Conservation (phyloP, 148 eudicot genomes). For the Silene uniflora region DNA sequence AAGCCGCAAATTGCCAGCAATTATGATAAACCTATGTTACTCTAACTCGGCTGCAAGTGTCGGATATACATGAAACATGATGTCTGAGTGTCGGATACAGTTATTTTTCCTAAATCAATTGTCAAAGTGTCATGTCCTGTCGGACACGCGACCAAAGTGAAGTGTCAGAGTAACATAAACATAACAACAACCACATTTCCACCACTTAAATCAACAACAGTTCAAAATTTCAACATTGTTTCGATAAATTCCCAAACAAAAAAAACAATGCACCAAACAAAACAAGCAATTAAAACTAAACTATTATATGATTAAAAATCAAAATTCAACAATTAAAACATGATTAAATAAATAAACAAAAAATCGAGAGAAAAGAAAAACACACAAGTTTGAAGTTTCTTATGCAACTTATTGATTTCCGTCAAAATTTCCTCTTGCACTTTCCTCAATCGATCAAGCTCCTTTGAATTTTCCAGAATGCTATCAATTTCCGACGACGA, state of each 20-base stretch:
- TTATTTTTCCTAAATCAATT: too few relatives aligned
- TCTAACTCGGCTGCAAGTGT: too few relatives aligned
- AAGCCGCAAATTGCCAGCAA: neutral
- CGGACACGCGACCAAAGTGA: too few relatives aligned
- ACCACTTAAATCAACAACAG: neutral
- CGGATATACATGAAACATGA: too few relatives aligned
- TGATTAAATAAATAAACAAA: neutral
- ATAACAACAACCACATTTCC: neutral
- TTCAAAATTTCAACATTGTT: neutral
- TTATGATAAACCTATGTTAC: neutral
- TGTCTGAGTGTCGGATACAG: too few relatives aligned
- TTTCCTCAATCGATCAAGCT: slow-evolving; percentile 75
- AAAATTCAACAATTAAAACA: neutral
- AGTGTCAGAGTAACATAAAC: too few relatives aligned
- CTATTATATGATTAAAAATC: neutral
- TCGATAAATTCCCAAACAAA: neutral
- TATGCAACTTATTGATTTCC: slow-evolving; percentile 86
- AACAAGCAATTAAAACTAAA: neutral
- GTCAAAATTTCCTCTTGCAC: slow-evolving; percentile 59
- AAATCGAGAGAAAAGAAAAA: neutral
- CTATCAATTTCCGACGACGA: slow-evolving; percentile 56
- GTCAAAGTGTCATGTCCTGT: too few relatives aligned
- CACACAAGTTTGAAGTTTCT: slow-evolving; percentile 76
- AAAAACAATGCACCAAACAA: neutral
- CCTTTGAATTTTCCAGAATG: slow-evolving; percentile 57